A percentile compares a stretch with the other conserved stretches of the same genome.
Evolutionary conservation across 2,329 filamentous ascomycete species (phyloP).

Genomic region (Arthrobotrys sinensis): DNA sequence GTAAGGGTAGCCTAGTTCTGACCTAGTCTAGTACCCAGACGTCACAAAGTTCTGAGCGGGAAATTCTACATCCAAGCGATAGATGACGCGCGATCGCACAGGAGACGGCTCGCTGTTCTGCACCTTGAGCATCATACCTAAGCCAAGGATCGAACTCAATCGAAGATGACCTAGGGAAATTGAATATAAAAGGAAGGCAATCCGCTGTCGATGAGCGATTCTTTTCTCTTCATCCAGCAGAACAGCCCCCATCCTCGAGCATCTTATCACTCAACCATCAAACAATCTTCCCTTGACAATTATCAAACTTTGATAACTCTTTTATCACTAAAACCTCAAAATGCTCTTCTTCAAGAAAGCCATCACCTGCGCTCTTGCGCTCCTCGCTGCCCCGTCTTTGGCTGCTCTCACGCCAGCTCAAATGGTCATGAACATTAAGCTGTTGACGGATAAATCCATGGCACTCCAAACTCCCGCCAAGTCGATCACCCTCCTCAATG

Average conservation of each 20-base stretch:
- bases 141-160: neutral
- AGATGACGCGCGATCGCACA: neutral
- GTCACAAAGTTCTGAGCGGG: too few species aligned
- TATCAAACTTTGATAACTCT: neutral
- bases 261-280: neutral
- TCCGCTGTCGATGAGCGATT: neutral
- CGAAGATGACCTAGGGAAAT: neutral
- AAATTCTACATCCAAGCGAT: too few species aligned
- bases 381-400: slow-evolving; percentile 60
- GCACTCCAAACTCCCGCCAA: slow-evolving; percentile 64
- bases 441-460: slow-evolving; percentile 64
- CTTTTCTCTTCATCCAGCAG: slow-evolving; percentile 20
- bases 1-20: too few species aligned
- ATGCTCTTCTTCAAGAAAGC: slow-evolving; percentile 62
- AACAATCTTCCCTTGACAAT: neutral
- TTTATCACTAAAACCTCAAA: slow-evolving; percentile 16
- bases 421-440: slow-evolving; percentile 63
- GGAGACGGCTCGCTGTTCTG: neutral
- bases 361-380: slow-evolving; percentile 57
- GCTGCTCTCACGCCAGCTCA: slow-evolving; percentile 60
- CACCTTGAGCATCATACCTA: neutral
- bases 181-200: neutral
- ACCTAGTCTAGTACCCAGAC: too few species aligned
- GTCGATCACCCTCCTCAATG: slow-evolving; percentile 65
- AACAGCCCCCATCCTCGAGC: neutral